Evolutionary conservation across 2,329 filamentous ascomycete species (phyloP), one percentile per base, ranked within the genome.

Genomic region (Trichoderma sp.): DNA sequence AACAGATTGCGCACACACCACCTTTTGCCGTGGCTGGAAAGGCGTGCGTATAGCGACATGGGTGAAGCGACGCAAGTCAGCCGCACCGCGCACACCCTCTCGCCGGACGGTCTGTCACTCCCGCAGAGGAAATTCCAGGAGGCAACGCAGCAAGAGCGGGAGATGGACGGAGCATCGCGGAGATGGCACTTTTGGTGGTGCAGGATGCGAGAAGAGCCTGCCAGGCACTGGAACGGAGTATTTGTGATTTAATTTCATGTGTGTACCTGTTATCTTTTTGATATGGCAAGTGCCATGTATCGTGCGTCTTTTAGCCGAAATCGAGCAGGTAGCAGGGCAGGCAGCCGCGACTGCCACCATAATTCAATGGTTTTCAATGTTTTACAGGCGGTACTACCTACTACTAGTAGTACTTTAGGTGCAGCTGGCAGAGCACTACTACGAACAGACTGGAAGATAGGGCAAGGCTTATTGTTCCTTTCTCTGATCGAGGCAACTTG

Each of bases 41-140:
- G 67, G 60, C 30, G 68, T 64, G 68, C 49, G 59, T 30, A 66
- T 54, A 66, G 59, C 30, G 56, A 52, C 18, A 28, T 65, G 60
- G 55, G 52, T 54, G 66, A 59, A 63, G 58, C 24, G 58, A 56
- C 60, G 60, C 54, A 69, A 54, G 61, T 63, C 68, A 69, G 68
- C 68, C 68, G 68, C 68, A 69, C 52, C 46, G 39, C 54, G 16
- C 54, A 66, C 66, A 68, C 66, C 58, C 55, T 54, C 28, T 54
- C 43, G 16, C 32, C 26, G 11, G 65, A 32, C 58, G 8, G 49
- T 39, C 59, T 64, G 52, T 64, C 52, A 58, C 51, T 68, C 59
- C 43, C 56, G 34, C 52, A 66, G 52, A 58, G 39, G 54, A 51
- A 66, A 46, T 49, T 58, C 54, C 39, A 66, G 64, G 64, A 59